Percentiles rank a stretch among this genome's conserved stretches.
phyloP scores from a whole-genome alignment of 306 rosid genomes.

The Vachellia collinsii region DNA sequence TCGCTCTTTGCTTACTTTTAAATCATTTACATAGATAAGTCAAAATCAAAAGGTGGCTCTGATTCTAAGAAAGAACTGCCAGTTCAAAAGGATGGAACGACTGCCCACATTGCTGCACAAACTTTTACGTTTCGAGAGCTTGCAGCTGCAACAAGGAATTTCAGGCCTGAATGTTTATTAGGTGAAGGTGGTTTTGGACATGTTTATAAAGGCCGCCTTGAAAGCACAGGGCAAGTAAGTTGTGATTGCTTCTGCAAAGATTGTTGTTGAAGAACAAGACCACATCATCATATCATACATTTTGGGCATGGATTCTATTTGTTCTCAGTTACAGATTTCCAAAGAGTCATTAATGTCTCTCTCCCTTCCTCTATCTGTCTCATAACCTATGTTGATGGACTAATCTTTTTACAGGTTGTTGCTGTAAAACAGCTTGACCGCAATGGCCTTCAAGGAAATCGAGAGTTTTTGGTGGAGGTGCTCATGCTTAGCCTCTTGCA shows the following conservation, averaged over 20 bases:
- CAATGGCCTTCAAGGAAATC: conserved; percentile 97
- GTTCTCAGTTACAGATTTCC: conserved; percentile 1
- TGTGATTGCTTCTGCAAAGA: conserved; percentile 28
- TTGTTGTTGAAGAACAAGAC: conserved; percentile 3
- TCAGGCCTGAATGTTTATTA: conserved; percentile 78
- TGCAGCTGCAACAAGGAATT: conserved; percentile 93
- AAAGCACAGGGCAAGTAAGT: conserved; percentile 92
- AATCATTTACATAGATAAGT: conserved; percentile 61
- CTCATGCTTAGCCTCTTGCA: conserved; percentile 99
- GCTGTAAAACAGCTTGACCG: conserved; percentile 99
- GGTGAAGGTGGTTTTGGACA: conserved; percentile 99
- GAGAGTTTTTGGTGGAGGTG: conserved; percentile 98
- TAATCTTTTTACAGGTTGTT: conserved; percentile 71
- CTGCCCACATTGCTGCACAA: conserved; percentile 95
- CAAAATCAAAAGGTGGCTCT: conserved; percentile 62
- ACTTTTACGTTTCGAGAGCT: conserved; percentile 97
- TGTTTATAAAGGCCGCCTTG: conserved; percentile 94
- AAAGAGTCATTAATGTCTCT: conserved; percentile 1
- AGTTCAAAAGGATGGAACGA: conserved; percentile 80
- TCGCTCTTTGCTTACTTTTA: conserved; percentile 20
- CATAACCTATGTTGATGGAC: conserved; percentile 30
- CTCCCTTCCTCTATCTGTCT: conserved; percentile 19
- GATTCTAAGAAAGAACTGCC: conserved; percentile 80
- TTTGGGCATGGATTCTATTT: conserved; percentile 16
- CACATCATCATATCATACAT: background rate